Conservation (phyloP, 768 basidiomycete genomes). For the Cystoderma amianthinum region DNA sequence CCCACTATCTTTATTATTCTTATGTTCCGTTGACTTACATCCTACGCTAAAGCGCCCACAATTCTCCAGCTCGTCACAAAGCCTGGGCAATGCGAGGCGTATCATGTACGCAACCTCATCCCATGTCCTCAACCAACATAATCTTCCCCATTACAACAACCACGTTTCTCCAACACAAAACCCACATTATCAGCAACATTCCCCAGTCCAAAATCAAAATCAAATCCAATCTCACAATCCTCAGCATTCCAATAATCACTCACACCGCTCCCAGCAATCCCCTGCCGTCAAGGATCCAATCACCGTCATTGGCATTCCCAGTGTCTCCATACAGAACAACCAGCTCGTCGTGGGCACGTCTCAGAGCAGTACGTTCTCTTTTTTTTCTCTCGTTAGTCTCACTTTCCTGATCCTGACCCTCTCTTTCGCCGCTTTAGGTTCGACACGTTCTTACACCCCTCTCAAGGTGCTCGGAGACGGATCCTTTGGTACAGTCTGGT, state of each 20-base stretch:
- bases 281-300: conserved; percentile 49
- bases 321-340: conserved; percentile 65
- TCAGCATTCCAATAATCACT: conserved; percentile 12
- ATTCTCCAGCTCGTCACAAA: conserved; percentile 13
- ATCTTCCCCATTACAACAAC: conserved; percentile 22
- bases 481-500: conserved; percentile 96
- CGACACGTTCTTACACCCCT: conserved; percentile 84
- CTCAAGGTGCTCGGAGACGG: conserved; percentile 97
- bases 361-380: conserved; percentile 51
- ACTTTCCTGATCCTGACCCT: conserved; percentile 9
- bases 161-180: conserved; percentile 15
- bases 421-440: conserved; percentile 39
- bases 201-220: conserved; percentile 11
- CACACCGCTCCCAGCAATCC: conserved; percentile 20
- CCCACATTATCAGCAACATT: conserved; percentile 2
- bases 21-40: conserved; percentile 8
- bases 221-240: not conserved
- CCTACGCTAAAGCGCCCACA: conserved; percentile 10
- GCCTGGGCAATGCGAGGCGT: conserved; percentile 49
- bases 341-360: conserved; percentile 69
- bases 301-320: conserved; percentile 66
- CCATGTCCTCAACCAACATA: conserved; percentile 38
- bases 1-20: conserved; percentile 16
- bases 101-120: conserved; percentile 48
- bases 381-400: conserved; percentile 6